Evolutionary conservation across 805 yeast species (phyloP).

Genomic region (Cyberlindnera amylophila): DNA sequence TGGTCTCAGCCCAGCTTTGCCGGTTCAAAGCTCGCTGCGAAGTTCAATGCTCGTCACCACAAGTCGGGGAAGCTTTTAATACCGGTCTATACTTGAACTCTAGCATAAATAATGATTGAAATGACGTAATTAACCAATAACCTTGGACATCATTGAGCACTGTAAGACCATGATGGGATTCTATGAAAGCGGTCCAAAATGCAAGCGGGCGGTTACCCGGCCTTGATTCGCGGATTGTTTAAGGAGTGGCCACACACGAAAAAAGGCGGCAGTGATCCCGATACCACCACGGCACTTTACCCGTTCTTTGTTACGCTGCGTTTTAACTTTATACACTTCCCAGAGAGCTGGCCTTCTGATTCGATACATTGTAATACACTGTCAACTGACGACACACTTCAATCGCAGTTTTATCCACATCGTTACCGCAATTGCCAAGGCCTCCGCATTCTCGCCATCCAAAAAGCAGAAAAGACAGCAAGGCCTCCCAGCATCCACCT

Average conservation of each 20-base stretch:
- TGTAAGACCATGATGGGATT: neutral
- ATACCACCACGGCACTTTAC: neutral
- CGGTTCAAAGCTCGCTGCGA: slow-evolving; percentile 57
- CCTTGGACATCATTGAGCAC: neutral
- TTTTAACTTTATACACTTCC: neutral
- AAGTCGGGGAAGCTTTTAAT: slow-evolving; percentile 46
- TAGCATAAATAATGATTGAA: neutral
- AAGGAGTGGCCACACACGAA: no score
- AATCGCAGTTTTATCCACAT: no score
- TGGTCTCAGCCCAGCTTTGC: slow-evolving; percentile 72
- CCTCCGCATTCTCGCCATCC: neutral
- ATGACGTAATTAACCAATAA: neutral
- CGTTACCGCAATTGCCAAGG: no score
- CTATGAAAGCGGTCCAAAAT: neutral
- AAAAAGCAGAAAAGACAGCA: neutral
- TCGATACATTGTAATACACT: neutral
- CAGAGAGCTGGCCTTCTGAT: neutral
- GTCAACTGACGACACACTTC: neutral
- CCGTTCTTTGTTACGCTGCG: neutral
- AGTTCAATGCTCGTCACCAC: slow-evolving; percentile 54
- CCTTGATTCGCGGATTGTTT: no score
- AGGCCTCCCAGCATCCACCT: neutral
- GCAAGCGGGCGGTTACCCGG: no score
- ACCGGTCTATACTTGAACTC: slow-evolving; percentile 39
- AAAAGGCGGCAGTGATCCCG: neutral